Percentiles rank a stretch among this genome's conserved stretches.
phyloP scores from a whole-genome alignment of 345 rosid genomes.

The Eucalyptus grandis region DNA sequence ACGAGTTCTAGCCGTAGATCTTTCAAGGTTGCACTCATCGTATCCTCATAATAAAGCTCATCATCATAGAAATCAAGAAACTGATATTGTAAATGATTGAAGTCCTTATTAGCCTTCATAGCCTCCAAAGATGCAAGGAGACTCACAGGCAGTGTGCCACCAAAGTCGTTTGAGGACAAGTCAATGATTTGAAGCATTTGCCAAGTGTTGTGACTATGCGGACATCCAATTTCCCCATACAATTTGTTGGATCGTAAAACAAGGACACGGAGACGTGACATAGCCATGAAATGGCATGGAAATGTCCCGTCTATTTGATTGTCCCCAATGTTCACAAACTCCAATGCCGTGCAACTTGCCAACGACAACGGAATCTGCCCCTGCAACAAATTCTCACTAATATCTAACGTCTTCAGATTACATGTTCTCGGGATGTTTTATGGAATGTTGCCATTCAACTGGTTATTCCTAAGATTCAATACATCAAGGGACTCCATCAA shows the following conservation, averaged over 20 bases:
- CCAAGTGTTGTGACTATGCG: neutral
- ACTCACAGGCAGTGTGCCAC: neutral
- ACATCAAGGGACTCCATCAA: neutral
- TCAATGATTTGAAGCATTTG: neutral
- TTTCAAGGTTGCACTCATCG: no score
- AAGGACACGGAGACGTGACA: neutral
- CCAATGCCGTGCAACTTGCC: neutral
- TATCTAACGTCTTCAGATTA: no score
- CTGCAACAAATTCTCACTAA: neutral
- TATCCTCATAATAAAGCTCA: no score
- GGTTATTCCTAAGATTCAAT: neutral
- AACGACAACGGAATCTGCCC: neutral
- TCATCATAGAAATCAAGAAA: accelerated
- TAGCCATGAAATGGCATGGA: accelerated
- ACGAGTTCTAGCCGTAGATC: no score
- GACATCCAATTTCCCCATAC: neutral
- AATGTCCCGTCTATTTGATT: neutral
- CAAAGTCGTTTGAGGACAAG: neutral
- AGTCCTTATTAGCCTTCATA: neutral
- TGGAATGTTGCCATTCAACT: no score
- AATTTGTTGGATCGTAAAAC: neutral
- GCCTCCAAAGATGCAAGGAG: neutral
- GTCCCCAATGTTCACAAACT: neutral
- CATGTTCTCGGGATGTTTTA: no score
- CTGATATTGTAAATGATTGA: accelerated